Evolutionary conservation across 73 alveolate genomes (phyloP).

Genomic region (Tetrahymena thermophila): DNA sequence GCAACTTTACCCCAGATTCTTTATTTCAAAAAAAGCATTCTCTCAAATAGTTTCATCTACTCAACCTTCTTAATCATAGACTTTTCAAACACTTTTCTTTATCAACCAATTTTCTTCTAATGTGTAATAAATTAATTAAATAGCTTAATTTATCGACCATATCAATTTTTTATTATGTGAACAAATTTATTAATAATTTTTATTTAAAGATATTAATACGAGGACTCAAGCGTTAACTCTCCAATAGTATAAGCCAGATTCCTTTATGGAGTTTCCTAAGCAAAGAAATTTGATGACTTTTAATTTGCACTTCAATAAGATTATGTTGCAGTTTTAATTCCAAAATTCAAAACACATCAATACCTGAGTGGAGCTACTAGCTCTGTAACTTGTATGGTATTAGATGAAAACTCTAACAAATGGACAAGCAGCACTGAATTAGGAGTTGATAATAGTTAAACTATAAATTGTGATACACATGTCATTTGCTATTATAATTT

Average conservation of each 20-base stretch:
- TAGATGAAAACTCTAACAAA: background rate
- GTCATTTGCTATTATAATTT: background rate
- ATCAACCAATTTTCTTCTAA: background rate
- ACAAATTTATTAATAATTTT: background rate
- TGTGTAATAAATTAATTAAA: background rate
- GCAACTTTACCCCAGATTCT: background rate
- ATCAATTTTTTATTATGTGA: too few species aligned
- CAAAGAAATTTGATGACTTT: background rate
- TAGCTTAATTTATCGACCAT: too few species aligned
- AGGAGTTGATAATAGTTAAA: background rate
- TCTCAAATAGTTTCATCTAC: background rate
- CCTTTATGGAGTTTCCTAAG: background rate
- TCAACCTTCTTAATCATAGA: background rate
- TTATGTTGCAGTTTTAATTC: background rate
- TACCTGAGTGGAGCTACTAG: background rate
- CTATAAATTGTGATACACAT: background rate
- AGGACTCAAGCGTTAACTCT: background rate
- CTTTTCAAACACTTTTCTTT: background rate
- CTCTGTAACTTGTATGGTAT: background rate
- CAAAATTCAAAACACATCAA: background rate
- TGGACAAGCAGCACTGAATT: background rate
- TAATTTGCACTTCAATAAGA: background rate
- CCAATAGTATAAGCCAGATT: background rate
- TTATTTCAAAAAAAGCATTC: background rate
- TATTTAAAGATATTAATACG: background rate